Evolutionary conservation across 2,329 filamentous ascomycete genomes (phyloP), one percentile per base, ranked within the genome.

Genomic region (Aspergillus amoenus): DNA sequence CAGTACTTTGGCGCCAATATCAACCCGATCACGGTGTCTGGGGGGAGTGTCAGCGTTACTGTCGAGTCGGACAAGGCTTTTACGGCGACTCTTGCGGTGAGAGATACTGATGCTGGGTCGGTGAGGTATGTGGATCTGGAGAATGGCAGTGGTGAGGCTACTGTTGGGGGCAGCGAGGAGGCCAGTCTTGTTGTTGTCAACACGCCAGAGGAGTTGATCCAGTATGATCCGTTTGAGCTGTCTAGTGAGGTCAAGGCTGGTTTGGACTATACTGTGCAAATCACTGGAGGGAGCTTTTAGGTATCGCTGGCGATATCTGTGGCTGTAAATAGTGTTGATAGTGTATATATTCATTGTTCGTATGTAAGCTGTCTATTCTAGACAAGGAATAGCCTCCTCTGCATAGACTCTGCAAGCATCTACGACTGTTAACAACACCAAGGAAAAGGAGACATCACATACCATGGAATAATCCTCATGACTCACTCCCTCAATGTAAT

Each of bases 1-100:
- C 50, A 52, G 21, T 57, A 59, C n/a, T 57, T 59, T 40, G 57
- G 57, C 4, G 54, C 57, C n/a, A 59, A 59, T 11, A 59, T 59
- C 24, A 53, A 53, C 22, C 57, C 54, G 12, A 24, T 59, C 2
- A 41, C 37, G 34, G 37, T 44, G 2, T 45, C 49, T 11, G 43
- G 42, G 2, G 44, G 43, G 15, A 40, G 41, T 15, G 39, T 59
- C 13, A 39, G 46, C 12, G 49, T 57, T 5, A 53, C 27, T 13
- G 49, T 59, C 9, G n/a, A 21, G 12, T 41, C 48, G 2, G 32
- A 27, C n/a, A 32, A 18, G 34, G 39, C 30, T 3, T 59, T 53
- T 30, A 42, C 49, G 3, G 53, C 57, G 8, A 59, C 57, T 3
- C 48, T 59, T 5, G 57, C 57, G 5, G 30, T 59, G 5, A 49